Evolutionary conservation across 2,329 filamentous ascomycete species (phyloP).

Genomic region (Aspergillus pseudoterreus): DNA sequence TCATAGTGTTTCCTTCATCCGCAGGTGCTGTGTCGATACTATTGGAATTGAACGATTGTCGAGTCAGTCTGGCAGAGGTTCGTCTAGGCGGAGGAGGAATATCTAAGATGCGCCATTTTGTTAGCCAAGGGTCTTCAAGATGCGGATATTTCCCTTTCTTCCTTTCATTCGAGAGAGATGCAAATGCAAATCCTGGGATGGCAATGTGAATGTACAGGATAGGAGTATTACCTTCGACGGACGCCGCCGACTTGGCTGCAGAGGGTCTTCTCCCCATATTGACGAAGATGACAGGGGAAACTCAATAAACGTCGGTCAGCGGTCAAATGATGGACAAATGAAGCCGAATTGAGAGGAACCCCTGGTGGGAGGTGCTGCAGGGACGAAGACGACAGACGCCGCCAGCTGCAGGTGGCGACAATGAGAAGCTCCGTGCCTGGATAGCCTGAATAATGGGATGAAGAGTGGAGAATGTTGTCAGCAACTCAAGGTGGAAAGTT

Average conservation of each 20-base stretch:
- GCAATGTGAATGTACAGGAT: background rate
- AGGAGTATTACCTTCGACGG: constrained; percentile 4
- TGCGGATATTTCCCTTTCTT: no score
- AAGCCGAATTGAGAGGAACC: background rate
- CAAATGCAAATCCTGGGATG: background rate
- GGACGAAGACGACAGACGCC: background rate
- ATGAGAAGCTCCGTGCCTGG: background rate
- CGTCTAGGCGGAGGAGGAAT: background rate
- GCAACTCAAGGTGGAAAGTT: background rate
- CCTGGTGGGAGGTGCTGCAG: background rate
- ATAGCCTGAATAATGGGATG: background rate
- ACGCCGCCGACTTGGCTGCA: constrained; percentile 2
- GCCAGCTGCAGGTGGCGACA: background rate
- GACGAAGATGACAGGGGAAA: background rate
- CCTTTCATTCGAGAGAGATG: background rate
- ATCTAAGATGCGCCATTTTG: background rate
- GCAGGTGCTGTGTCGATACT: background rate
- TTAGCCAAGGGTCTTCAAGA: background rate
- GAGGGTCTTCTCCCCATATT: constrained; percentile 11
- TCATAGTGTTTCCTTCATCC: constrained; percentile 5
- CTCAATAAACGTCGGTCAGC: no score
- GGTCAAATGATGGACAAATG: background rate
- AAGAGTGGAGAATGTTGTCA: background rate
- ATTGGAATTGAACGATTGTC: background rate
- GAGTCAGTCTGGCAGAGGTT: background rate